Conservation (phyloP, 2,329 filamentous ascomycete genomes). For the Ophiostoma ulmi region DNA sequence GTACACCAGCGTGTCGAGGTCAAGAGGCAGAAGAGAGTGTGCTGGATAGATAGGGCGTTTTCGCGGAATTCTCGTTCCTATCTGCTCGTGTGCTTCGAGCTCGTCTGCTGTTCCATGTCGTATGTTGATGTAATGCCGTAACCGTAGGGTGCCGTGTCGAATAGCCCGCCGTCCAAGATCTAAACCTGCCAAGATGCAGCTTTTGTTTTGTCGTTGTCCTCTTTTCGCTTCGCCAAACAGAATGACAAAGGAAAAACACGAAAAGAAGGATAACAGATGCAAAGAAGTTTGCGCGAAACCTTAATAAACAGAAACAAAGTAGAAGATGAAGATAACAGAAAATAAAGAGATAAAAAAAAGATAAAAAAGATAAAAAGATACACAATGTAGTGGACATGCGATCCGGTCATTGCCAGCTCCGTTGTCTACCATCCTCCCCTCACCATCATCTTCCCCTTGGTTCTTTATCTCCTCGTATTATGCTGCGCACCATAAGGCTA, state of each 20-base stretch:
- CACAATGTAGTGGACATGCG: constrained; percentile 14
- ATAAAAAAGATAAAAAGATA: constrained; percentile 1
- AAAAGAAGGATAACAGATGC: constrained; percentile 5
- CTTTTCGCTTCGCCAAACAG: constrained; percentile 7
- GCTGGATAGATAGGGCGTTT: background rate
- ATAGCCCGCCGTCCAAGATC: constrained; percentile 2
- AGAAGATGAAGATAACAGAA: constrained; percentile 12
- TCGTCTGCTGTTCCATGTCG: background rate
- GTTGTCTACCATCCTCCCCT: constrained; percentile 6
- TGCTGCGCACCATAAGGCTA: constrained; percentile 15
- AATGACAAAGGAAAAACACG: constrained; percentile 11
- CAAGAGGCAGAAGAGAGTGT: background rate
- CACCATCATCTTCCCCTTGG: background rate
- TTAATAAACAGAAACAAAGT: background rate
- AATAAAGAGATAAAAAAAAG: constrained; percentile 15
- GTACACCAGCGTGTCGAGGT: background rate
- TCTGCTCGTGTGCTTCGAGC: background rate
- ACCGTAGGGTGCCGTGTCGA: background rate
- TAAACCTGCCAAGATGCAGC: constrained; percentile 21
- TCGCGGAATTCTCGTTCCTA: background rate
- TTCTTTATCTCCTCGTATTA: constrained; percentile 17
- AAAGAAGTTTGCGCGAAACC: background rate
- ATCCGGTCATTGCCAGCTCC: background rate
- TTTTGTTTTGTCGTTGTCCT: constrained; percentile 13
- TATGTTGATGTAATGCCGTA: background rate